phyloP scores from a whole-genome alignment of 176 grass and related monocot genomes.

The Aechmea fasciata region DNA sequence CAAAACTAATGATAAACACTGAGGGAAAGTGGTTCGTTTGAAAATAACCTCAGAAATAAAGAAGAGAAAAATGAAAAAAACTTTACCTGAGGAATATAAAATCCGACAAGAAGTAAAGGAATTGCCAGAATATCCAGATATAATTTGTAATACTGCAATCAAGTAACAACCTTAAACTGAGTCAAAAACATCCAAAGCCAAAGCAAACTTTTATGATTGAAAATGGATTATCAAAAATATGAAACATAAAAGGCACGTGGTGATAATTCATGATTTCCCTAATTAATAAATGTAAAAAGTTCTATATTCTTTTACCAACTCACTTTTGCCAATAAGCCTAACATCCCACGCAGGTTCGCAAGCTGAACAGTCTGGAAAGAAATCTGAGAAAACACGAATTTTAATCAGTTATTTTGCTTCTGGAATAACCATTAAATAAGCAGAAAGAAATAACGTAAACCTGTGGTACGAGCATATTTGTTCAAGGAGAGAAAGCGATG shows the following conservation, averaged over 20 bases:
- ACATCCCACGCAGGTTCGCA: slow-evolving; percentile 50
- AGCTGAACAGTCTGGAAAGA: slow-evolving; percentile 47
- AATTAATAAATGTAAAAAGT: too few relatives aligned
- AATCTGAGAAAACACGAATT: slow-evolving; percentile 43
- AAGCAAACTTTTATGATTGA: not conserved
- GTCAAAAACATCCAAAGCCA: not conserved
- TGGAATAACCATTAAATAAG: not conserved
- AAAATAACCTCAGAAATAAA: not conserved
- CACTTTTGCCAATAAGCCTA: slow-evolving; percentile 66
- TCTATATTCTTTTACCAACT: slow-evolving; percentile 9
- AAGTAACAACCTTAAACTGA: not conserved
- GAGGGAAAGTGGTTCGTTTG: too few relatives aligned
- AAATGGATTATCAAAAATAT: not conserved
- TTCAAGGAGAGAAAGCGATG: not conserved
- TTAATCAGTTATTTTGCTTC: not conserved
- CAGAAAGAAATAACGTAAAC: not conserved
- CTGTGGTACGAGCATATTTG: not conserved
- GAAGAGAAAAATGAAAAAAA: slow-evolving; percentile 26
- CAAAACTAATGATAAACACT: too few relatives aligned
- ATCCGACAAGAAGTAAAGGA: slow-evolving; percentile 68
- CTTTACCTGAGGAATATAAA: slow-evolving; percentile 70
- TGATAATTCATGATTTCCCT: too few relatives aligned
- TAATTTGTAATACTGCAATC: slow-evolving; percentile 81
- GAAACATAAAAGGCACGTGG: too few relatives aligned
- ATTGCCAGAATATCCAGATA: slow-evolving; percentile 66